Conservation (phyloP, 305 asterid species). For the Fraxinus dipetala region DNA sequence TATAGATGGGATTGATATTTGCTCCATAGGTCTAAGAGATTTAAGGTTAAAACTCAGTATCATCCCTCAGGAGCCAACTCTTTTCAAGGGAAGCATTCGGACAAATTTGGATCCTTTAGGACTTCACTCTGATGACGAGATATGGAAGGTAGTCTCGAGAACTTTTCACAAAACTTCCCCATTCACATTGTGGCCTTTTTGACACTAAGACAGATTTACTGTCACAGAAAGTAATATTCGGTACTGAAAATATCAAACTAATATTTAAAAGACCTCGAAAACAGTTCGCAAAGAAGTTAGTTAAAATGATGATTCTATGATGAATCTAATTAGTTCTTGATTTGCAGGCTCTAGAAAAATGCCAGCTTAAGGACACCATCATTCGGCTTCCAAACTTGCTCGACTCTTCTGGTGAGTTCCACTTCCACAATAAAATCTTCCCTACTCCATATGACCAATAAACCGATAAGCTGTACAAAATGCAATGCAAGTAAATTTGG, state of each 20-base stretch:
- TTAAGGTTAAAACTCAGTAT: conserved; percentile 65
- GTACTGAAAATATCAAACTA: background rate
- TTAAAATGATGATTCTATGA: background rate
- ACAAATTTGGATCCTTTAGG: conserved; percentile 75
- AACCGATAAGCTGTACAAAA: background rate
- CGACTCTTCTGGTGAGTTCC: conserved; percentile 58
- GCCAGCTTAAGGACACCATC: conserved; percentile 69
- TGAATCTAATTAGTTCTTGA: conserved; percentile 5
- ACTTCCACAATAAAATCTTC: background rate
- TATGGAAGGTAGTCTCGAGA: conserved; percentile 56
- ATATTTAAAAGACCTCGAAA: background rate
- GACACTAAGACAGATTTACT: background rate
- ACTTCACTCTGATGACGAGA: conserved; percentile 60
- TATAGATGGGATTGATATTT: conserved; percentile 59
- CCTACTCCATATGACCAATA: background rate
- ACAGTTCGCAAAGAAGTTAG: background rate
- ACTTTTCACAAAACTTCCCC: background rate
- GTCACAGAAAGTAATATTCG: background rate
- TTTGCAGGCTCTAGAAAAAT: conserved; percentile 65
- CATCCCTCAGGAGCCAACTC: conserved; percentile 85
- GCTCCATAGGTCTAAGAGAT: conserved; percentile 68
- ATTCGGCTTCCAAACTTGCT: conserved; percentile 58
- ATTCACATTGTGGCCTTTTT: background rate
- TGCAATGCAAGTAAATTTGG: background rate
- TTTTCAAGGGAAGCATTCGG: conserved; percentile 65